These are phyloP conservation scores for Podaxis sp. DNA, from an alignment of 768 basidiomycete species.

Conservation along the genomic window DNA sequence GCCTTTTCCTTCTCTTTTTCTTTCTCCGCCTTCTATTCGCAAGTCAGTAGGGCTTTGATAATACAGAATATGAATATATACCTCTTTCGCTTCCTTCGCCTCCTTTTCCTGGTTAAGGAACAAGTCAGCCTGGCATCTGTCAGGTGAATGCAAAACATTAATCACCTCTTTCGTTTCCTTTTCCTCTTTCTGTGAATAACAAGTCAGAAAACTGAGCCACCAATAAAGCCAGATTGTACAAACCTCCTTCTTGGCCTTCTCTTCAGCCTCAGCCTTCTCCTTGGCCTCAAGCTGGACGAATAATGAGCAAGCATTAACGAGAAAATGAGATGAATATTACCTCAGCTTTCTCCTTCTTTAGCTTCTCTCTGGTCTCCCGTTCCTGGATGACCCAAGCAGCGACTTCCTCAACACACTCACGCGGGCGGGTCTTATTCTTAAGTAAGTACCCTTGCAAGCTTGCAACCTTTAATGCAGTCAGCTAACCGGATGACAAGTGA, in stretches of 20 bases:
- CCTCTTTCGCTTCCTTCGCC: slow-evolving; percentile 59
- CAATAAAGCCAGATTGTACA: background rate
- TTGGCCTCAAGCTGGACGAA: slow-evolving; percentile 68
- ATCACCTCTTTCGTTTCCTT: slow-evolving; percentile 41
- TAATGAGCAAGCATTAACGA: slow-evolving; percentile 19
- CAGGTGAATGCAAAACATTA: background rate
- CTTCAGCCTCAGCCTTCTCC: slow-evolving; percentile 76
- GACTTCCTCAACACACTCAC: slow-evolving; percentile 81
- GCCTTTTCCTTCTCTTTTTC: slow-evolving; percentile 29
- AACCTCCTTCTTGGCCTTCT: slow-evolving; percentile 59
- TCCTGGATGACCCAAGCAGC: slow-evolving; percentile 77
- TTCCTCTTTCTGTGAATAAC: slow-evolving; percentile 17
- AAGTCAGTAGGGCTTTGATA: slow-evolving; percentile 21
- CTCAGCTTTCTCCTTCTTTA: slow-evolving; percentile 78
- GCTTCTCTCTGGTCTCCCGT: slow-evolving; percentile 79
- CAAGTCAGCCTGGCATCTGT: background rate
- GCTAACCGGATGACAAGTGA: background rate
- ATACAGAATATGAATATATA: slow-evolving; percentile 21
- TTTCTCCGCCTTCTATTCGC: slow-evolving; percentile 50
- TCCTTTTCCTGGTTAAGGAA: slow-evolving; percentile 36
- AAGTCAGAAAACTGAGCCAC: slow-evolving; percentile 12
- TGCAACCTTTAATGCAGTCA: slow-evolving; percentile 56
- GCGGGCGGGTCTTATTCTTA: slow-evolving; percentile 89
- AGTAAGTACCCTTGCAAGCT: slow-evolving; percentile 83
- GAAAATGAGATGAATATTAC: slow-evolving; percentile 28